Conservation (phyloP, 139 green algal species). For the Tetraselmis striata region DNA sequence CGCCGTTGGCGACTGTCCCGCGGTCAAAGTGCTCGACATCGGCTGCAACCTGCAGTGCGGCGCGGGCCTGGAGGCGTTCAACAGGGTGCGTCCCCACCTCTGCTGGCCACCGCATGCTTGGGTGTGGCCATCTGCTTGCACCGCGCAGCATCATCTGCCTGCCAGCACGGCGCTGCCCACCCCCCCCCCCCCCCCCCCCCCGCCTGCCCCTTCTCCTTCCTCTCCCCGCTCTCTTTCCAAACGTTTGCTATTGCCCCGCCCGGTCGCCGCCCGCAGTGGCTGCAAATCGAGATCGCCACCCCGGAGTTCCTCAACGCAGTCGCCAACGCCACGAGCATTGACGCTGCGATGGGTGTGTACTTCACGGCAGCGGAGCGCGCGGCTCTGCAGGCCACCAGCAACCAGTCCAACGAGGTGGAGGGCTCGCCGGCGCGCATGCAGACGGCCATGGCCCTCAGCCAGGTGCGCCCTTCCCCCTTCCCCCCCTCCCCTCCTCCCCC, state of each 20-base stretch:
- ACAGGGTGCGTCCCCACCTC: neutral
- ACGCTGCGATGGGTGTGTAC: neutral
- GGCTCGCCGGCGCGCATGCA: neutral
- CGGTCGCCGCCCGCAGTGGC: neutral
- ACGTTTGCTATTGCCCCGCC: neutral
- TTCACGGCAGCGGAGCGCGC: neutral
- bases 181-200: no score
- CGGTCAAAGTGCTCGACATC: neutral
- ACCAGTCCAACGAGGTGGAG: neutral
- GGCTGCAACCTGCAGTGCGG: neutral
- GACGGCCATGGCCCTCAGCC: neutral
- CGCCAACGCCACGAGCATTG: neutral
- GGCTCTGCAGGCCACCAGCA: neutral
- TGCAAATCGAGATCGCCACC: neutral
- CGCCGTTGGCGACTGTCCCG: neutral
- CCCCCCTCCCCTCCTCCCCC: no score
- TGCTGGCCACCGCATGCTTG: no score
- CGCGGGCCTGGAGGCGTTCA: neutral
- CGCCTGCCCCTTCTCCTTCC: no score
- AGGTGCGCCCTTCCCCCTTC: no score
- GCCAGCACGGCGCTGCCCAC: no score
- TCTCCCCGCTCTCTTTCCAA: no score
- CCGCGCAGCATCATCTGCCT: no score
- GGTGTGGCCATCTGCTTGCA: no score
- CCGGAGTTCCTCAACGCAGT: neutral